Evolutionary conservation across 2,329 filamentous ascomycete species (phyloP).

Genomic region (Fusarium sterilihyphosum): DNA sequence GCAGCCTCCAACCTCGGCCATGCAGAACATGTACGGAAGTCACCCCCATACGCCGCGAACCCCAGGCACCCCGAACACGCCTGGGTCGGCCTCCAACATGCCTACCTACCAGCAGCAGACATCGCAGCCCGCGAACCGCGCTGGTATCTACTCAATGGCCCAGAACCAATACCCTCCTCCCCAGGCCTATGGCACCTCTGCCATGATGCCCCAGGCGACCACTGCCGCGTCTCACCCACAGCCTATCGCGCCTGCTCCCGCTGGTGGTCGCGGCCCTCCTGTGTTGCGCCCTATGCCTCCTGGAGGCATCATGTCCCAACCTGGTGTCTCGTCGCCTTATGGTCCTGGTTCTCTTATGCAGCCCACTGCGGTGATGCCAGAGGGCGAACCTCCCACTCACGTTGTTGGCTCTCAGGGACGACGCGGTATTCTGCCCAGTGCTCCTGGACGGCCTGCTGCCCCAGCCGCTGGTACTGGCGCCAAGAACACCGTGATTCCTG

Average conservation of each 20-base stretch:
- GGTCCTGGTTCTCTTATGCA: constrained; percentile 67
- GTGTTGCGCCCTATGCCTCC: constrained; percentile 77
- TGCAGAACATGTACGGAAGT: constrained; percentile 62
- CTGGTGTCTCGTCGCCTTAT: constrained; percentile 68
- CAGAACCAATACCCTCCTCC: constrained; percentile 64
- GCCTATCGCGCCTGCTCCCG: constrained; percentile 78
- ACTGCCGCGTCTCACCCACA: constrained; percentile 76
- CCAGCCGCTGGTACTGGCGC: constrained; percentile 74
- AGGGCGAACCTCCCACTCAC: constrained; percentile 78
- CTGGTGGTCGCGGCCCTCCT: constrained; percentile 65
- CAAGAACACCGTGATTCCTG: constrained; percentile 86
- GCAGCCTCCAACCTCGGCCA: constrained; percentile 56
- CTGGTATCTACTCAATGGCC: constrained; percentile 65
- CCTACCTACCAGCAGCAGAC: constrained; percentile 64
- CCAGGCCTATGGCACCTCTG: constrained; percentile 64
- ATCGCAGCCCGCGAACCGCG: constrained; percentile 58
- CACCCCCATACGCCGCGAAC: constrained; percentile 71
- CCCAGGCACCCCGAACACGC: constrained; percentile 70
- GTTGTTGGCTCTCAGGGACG: constrained; percentile 95
- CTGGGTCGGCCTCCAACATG: constrained; percentile 64
- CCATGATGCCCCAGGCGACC: constrained; percentile 74
- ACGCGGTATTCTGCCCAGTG: constrained; percentile 89
- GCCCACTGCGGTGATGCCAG: constrained; percentile 64
- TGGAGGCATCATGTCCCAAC: constrained; percentile 69
- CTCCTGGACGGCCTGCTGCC: constrained; percentile 84